Conservation (phyloP, 805 yeast genomes). For the Brettanomyces naardenensis region DNA sequence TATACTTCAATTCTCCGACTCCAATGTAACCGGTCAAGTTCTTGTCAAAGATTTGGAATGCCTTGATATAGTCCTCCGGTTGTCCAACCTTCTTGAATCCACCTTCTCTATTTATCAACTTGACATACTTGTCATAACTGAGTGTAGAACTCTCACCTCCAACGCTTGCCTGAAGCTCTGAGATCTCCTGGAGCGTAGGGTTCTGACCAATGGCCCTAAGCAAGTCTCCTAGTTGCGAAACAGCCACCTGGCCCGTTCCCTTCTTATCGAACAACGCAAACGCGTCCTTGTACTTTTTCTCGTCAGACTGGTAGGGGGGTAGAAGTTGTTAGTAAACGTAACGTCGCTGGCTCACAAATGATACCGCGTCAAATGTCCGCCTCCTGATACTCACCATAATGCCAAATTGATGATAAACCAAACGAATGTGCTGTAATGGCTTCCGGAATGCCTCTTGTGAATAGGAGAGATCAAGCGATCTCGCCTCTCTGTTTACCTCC, state of each 20-base stretch:
- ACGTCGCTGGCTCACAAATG: too few species aligned
- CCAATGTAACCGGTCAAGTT: slow-evolving; percentile 93
- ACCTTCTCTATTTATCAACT: slow-evolving; percentile 75
- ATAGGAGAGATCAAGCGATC: too few species aligned
- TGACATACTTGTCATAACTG: slow-evolving; percentile 70
- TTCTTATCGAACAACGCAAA: slow-evolving; percentile 94
- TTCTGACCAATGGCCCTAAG: slow-evolving; percentile 97
- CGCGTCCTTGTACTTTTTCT: slow-evolving; percentile 71
- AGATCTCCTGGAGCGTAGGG: slow-evolving; percentile 87
- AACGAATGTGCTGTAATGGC: too few species aligned
- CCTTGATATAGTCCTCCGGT: slow-evolving; percentile 88
- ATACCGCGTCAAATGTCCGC: too few species aligned
- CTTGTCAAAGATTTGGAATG: slow-evolving; percentile 96
- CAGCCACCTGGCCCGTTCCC: slow-evolving; percentile 86
- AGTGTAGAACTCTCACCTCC: slow-evolving; percentile 30
- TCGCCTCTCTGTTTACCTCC: too few species aligned
- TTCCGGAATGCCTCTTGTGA: too few species aligned
- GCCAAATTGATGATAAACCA: too few species aligned
- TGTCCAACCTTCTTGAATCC: slow-evolving; percentile 84
- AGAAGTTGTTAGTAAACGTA: too few species aligned
- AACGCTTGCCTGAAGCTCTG: slow-evolving; percentile 38
- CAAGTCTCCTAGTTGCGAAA: slow-evolving; percentile 81
- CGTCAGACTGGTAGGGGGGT: slow-evolving; percentile 10
- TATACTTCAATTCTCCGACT: slow-evolving; percentile 93
- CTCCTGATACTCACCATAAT: too few species aligned